These are phyloP conservation scores for Artemisia argyi DNA, from an alignment of 129 eudicot species.

Conservation along the genomic window DNA sequence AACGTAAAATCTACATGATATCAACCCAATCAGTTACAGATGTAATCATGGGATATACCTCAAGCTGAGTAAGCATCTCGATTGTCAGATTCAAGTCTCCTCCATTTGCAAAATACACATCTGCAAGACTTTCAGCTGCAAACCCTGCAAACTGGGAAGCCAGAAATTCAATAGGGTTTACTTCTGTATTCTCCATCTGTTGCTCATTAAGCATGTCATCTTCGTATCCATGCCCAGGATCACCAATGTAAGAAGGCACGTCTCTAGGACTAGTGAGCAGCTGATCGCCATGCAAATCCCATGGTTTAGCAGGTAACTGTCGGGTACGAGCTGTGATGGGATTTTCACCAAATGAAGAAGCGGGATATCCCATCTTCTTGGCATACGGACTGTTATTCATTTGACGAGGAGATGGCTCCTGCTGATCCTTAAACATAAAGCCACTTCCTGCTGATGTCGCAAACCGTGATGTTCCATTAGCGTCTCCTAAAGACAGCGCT, in stretches of 20 bases:
- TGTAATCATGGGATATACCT: constrained; percentile 46
- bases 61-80: constrained; percentile 95
- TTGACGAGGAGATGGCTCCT: constrained; percentile 48
- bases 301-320: constrained; percentile 51
- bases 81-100: constrained; percentile 78
- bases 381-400: constrained; percentile 37
- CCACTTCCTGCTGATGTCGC: constrained; percentile 35
- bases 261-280: constrained; percentile 39
- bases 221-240: constrained; percentile 41
- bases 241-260: constrained; percentile 48
- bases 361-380: constrained; percentile 47
- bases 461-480: constrained; percentile 47
- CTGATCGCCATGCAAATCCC: constrained; percentile 68
- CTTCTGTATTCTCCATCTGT: constrained; percentile 44
- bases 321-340: constrained; percentile 39
- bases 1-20: neutral
- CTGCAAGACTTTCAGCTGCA: constrained; percentile 67
- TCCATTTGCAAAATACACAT: constrained; percentile 64
- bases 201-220: constrained; percentile 63
- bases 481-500: constrained; percentile 52
- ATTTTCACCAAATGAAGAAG: constrained; percentile 41
- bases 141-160: constrained; percentile 71
- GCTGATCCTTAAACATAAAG: constrained; percentile 32
- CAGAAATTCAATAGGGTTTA: constrained; percentile 53
- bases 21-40: neutral